Evolutionary conservation across 73 alveolate species (phyloP).

Genomic region (Breviolum minutum): DNA sequence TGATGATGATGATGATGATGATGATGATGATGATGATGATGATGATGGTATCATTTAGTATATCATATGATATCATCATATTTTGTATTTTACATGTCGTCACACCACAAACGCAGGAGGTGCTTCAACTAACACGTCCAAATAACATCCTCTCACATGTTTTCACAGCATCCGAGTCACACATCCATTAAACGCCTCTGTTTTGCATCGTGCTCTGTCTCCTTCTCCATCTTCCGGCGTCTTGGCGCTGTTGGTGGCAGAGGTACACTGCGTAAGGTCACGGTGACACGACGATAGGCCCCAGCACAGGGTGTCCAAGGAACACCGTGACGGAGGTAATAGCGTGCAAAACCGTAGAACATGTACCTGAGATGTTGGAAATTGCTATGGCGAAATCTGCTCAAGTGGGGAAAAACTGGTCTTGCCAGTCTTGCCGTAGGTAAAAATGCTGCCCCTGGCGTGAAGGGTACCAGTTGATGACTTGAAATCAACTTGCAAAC

Average conservation of each 20-base stretch:
- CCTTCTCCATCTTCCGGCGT: background rate
- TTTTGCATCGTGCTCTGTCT: background rate
- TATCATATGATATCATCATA: too few relatives aligned
- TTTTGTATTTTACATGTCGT: too few relatives aligned
- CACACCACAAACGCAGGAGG: too few relatives aligned
- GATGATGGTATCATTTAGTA: too few relatives aligned
- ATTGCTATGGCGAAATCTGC: background rate
- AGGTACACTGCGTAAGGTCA: constrained; percentile 80
- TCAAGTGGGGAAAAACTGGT: too few relatives aligned
- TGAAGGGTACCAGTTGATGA: too few relatives aligned
- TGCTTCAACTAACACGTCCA: too few relatives aligned
- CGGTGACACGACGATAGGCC: constrained; percentile 50
- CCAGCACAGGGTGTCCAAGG: constrained; percentile 22
- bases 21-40: too few relatives aligned
- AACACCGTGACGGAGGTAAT: constrained; percentile 66
- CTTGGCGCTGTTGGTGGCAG: background rate
- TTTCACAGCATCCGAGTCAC: background rate
- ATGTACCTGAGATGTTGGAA: background rate
- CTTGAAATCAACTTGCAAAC: too few relatives aligned
- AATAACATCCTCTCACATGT: background rate
- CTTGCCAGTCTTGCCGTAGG: too few relatives aligned
- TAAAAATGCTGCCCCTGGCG: too few relatives aligned
- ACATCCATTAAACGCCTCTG: background rate
- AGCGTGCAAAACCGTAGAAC: constrained; percentile 81
- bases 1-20: too few relatives aligned